Conservation (phyloP, 2,329 filamentous ascomycete genomes). For the Alternaria arborescens region DNA sequence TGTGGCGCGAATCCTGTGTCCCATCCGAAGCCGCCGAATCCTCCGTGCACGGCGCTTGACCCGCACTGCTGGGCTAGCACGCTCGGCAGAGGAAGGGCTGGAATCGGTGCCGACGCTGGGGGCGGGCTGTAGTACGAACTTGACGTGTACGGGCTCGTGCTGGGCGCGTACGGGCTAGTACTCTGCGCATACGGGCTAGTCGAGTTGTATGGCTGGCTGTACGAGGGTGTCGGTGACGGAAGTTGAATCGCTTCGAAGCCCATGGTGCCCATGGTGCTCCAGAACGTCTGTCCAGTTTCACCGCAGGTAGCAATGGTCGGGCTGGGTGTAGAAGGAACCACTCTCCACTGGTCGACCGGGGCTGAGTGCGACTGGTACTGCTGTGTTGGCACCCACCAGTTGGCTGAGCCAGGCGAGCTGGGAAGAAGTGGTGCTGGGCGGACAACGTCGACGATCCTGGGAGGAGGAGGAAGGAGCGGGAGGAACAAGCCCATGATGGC, state of each 20-base stretch:
- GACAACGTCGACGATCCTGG: slow-evolving; percentile 87
- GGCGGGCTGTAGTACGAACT: slow-evolving; percentile 81
- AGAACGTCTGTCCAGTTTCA: slow-evolving; percentile 77
- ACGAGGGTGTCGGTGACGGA: slow-evolving; percentile 80
- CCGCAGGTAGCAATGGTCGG: slow-evolving; percentile 72
- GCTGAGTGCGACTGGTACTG: slow-evolving; percentile 69
- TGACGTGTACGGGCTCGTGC: slow-evolving; percentile 71
- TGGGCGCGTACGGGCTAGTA: slow-evolving; percentile 52
- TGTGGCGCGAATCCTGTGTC: slow-evolving; percentile 80
- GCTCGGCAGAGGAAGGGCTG: slow-evolving; percentile 82
- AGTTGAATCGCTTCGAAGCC: slow-evolving; percentile 75
- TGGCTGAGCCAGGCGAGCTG: slow-evolving; percentile 76
- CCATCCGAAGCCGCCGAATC: slow-evolving; percentile 83
- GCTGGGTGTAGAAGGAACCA: slow-evolving; percentile 87
- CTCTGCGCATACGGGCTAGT: slow-evolving; percentile 52
- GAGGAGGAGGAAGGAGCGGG: slow-evolving; percentile 85
- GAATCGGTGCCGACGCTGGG: slow-evolving; percentile 75
- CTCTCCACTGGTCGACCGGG: slow-evolving; percentile 86
- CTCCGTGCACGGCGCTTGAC: slow-evolving; percentile 67
- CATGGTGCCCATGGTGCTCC: slow-evolving; percentile 71
- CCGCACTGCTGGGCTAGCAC: slow-evolving; percentile 86
- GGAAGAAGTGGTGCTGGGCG: slow-evolving; percentile 85
- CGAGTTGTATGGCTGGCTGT: slow-evolving; percentile 69
- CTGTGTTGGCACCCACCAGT: slow-evolving; percentile 78
- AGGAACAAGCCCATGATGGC: slow-evolving; percentile 84